Evolutionary conservation across 345 rosid species (phyloP).

Genomic region (Linum trigynum): DNA sequence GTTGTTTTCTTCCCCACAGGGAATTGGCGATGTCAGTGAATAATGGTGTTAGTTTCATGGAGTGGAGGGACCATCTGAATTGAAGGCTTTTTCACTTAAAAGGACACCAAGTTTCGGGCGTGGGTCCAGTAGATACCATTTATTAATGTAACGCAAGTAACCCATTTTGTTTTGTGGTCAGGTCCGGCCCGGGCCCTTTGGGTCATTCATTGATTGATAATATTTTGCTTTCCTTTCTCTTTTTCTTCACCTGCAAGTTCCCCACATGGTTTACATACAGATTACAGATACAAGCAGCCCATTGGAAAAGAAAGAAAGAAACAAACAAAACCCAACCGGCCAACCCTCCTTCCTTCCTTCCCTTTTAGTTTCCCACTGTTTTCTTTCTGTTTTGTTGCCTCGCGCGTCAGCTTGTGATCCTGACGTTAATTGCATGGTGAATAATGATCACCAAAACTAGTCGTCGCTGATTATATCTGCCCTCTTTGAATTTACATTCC

Average conservation of each 20-base stretch:
- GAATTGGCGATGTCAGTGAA: slow-evolving; percentile 18
- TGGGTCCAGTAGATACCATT: slow-evolving; percentile 18
- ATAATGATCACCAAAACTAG: no score
- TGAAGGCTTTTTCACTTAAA: slow-evolving; percentile 13
- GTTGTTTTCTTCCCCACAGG: slow-evolving; percentile 1
- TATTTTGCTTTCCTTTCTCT: neutral
- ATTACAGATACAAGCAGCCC: no score
- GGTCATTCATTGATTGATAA: neutral
- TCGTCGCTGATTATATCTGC: no score
- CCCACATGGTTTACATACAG: neutral
- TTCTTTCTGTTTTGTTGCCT: neutral
- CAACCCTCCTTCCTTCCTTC: neutral
- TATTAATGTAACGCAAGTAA: neutral
- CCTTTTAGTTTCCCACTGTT: neutral
- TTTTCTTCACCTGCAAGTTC: neutral
- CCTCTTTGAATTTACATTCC: no score
- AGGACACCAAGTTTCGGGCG: slow-evolving; percentile 32
- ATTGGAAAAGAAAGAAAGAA: no score
- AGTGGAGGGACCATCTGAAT: slow-evolving; percentile 23
- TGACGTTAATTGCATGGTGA: no score
- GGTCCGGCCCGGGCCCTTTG: neutral
- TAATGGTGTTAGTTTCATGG: slow-evolving; percentile 15
- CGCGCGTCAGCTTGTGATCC: neutral
- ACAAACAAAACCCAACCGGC: neutral
- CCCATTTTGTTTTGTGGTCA: neutral